phyloP scores from a whole-genome alignment of 345 rosid species.

The Eucalyptus lansdowneana region DNA sequence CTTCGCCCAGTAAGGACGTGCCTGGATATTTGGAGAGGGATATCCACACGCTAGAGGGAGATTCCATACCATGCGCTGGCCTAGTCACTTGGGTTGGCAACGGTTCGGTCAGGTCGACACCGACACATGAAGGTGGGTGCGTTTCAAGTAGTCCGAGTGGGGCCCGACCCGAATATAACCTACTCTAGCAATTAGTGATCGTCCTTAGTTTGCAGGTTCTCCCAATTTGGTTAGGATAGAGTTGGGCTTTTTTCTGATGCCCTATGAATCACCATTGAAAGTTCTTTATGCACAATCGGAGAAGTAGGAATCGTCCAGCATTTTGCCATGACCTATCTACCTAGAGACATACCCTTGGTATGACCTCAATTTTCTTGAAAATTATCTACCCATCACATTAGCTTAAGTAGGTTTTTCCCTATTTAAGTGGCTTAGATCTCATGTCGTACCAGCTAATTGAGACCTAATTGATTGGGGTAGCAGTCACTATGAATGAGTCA shows the following conservation, averaged over 20 bases:
- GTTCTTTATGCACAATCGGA: background rate
- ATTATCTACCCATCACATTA: background rate
- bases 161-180: background rate
- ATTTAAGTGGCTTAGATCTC: background rate
- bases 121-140: background rate
- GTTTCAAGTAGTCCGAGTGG: background rate
- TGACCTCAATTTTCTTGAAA: background rate
- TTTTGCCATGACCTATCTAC: background rate
- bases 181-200: background rate
- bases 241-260: background rate
- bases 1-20: background rate
- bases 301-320: background rate
- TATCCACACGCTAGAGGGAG: background rate
- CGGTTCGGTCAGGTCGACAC: background rate
- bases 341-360: background rate
- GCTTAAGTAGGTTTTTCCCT: background rate
- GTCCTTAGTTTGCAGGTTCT: fast-evolving
- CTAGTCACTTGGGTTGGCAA: background rate
- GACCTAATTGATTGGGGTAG: background rate
- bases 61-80: background rate
- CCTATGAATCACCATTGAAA: background rate
- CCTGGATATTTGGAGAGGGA: background rate
- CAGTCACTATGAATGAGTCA: background rate
- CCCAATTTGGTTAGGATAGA: background rate
- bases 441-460: background rate